These are phyloP conservation scores for Pseudozyma flocculosa DNA, from an alignment of 1,284 basidiomycete genomes.

Conservation along the genomic window DNA sequence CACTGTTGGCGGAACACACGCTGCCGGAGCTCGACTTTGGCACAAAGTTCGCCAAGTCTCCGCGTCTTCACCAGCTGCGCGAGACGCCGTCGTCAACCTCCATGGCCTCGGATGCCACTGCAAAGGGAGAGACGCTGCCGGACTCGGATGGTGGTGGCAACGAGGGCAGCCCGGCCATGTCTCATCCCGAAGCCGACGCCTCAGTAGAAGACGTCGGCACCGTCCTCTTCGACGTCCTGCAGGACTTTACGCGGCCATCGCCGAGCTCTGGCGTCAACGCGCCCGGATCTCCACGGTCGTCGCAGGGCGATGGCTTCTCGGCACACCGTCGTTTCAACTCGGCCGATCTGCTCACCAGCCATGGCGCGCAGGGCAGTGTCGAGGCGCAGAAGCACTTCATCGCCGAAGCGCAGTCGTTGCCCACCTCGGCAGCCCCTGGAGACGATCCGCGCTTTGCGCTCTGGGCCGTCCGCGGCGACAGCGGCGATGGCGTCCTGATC, in stretches of 20 bases:
- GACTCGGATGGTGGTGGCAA: too few species aligned
- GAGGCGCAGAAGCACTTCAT: conserved; percentile 9
- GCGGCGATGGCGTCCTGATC: conserved; percentile 21
- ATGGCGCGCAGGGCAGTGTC: neutral
- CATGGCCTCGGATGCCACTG: conserved; percentile 23
- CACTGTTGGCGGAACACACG: neutral
- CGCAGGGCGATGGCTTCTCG: neutral
- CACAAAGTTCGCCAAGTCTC: conserved; percentile 8
- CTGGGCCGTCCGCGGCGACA: conserved; percentile 38
- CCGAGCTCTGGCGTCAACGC: neutral
- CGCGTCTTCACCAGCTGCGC: conserved; percentile 25
- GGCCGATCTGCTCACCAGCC: neutral
- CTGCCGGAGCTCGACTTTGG: conserved; percentile 27
- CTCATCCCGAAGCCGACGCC: too few species aligned
- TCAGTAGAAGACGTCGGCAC: too few species aligned
- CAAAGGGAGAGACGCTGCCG: conserved; percentile 5
- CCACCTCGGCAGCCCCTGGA: conserved; percentile 32
- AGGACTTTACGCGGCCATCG: conserved; percentile 23
- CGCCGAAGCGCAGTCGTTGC: conserved; percentile 22
- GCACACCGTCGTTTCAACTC: conserved; percentile 3
- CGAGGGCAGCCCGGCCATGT: too few species aligned
- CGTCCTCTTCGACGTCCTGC: conserved; percentile 41
- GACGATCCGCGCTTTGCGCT: conserved; percentile 49
- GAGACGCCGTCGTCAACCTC: conserved; percentile 37
- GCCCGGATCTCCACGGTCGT: too few species aligned